Evolutionary conservation across 1,139 yeast species (phyloP).

Genomic region (Protomyces pachydermus): DNA sequence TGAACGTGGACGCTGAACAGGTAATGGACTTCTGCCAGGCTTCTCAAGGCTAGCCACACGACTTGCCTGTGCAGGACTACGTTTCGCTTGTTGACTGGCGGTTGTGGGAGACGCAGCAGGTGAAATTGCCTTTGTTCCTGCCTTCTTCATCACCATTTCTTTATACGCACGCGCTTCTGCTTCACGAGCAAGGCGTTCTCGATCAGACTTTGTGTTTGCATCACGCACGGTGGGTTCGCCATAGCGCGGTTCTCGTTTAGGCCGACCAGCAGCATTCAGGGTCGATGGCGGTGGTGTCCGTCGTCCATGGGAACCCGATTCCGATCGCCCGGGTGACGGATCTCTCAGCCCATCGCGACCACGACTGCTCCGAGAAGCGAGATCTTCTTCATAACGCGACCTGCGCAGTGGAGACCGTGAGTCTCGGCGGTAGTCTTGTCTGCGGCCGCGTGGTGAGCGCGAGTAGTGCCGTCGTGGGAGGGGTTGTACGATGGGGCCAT

Average conservation of each 20-base stretch:
- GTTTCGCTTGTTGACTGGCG: neutral
- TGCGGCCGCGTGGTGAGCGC: neutral
- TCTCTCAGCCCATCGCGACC: too few relatives aligned
- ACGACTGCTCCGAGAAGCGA: too few relatives aligned
- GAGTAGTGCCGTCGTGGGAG: neutral
- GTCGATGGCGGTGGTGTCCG: neutral
- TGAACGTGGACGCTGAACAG: neutral
- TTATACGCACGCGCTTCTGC: slow-evolving; percentile 23
- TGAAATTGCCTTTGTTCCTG: neutral
- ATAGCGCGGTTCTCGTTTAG: neutral
- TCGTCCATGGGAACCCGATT: neutral
- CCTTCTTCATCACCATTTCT: neutral
- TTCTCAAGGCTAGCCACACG: neutral
- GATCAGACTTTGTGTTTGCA: slow-evolving; percentile 17
- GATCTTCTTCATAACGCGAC: too few relatives aligned
- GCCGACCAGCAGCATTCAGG: neutral
- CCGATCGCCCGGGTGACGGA: neutral
- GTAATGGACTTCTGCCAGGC: neutral
- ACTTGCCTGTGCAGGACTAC: neutral
- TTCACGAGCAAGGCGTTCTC: slow-evolving; percentile 18
- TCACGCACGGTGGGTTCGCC: slow-evolving; percentile 20
- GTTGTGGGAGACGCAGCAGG: neutral
- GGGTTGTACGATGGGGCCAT: neutral
- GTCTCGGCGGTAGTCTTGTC: neutral
- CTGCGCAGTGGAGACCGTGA: too few relatives aligned